phyloP scores from a whole-genome alignment of 2,329 filamentous ascomycete genomes.

The Fusarium chlamydosporum region DNA sequence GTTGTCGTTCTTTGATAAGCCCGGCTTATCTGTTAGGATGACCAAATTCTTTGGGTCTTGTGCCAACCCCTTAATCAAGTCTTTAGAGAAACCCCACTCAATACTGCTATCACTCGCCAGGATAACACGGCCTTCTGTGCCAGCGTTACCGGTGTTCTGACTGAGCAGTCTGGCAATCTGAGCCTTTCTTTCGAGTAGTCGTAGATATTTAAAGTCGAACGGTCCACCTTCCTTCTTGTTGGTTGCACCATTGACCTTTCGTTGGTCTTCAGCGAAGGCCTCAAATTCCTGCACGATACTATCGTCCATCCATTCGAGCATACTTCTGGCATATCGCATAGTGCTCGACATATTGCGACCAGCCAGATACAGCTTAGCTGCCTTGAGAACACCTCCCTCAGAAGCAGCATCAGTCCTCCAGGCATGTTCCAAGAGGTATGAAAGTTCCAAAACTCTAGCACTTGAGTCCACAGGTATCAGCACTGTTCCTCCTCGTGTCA shows the following conservation, averaged over 20 bases:
- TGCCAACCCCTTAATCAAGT: conserved; percentile 80
- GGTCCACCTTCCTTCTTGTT: conserved; percentile 75
- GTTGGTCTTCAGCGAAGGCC: conserved; percentile 70
- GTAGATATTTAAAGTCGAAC: conserved; percentile 90
- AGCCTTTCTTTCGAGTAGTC: conserved; percentile 83
- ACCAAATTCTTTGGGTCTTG: conserved; percentile 85
- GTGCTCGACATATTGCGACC: conserved; percentile 89
- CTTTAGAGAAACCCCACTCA: conserved; percentile 95
- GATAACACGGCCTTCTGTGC: conserved; percentile 77
- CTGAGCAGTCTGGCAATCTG: conserved; percentile 80
- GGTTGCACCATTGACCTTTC: conserved; percentile 62
- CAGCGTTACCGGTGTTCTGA: conserved; percentile 59
- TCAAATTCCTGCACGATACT: conserved; percentile 94
- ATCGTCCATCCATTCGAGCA: conserved; percentile 99
- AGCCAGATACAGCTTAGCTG: conserved; percentile 81
- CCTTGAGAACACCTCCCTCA: conserved; percentile 65
- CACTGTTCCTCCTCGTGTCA: conserved; percentile 88
- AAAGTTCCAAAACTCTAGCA: conserved; percentile 91
- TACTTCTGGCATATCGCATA: conserved; percentile 90
- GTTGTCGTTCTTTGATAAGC: conserved; percentile 56
- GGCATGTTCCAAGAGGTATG: conserved; percentile 91
- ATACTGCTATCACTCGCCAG: conserved; percentile 90
- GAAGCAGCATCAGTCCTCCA: conserved; percentile 78
- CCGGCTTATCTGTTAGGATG: conserved; percentile 83
- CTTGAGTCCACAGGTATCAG: conserved; percentile 96